Evolutionary conservation across 345 rosid genomes (phyloP), one percentile per base, ranked within the genome.

Genomic region (Hibiscus tridactylites): DNA sequence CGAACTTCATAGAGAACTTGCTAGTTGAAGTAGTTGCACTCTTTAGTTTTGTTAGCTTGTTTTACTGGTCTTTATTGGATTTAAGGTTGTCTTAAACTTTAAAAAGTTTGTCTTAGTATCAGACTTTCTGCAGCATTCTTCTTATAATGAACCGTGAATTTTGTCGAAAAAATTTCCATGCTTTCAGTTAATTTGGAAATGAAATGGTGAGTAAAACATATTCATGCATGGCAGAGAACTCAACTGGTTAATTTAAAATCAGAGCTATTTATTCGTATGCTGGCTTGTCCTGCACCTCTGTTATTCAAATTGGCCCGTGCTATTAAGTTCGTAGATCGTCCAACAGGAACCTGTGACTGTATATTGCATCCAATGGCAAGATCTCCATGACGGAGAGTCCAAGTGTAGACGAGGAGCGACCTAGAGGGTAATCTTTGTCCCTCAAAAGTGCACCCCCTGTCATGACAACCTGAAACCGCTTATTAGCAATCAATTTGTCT

Each of bases 331-430:
- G 94, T 81, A 31, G 88, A 79, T 61, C 91, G 93, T 46, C 99
- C 99, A 24, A 95, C 64, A 4, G 98, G 98, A 8, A 95, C 37
- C 85, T 92, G 98, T 33, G 94, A 87, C 81, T 95, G 99, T 75
- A 90, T 37, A 61, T 95, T 95, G 78, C 99, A 91, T 66, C 98
- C 97, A 33, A 95, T 80, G 49, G 99, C 96, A 65, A 92, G 94
- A 78, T 92, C 98, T 9, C 98, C 98, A 95, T 95, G 66, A 88
- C 85, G 0, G 97, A 92, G 26, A 95, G 87, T 64, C 99, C 99
- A 4, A 92, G 88, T 4, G 96, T 92, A 19, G 91, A 81, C 60
- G 88, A 77, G 9, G 82, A 87, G 50, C 90, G 89, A 63, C 99
- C 96, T 59, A 92, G 76, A 5, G 96, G 99, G 80, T 87, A 84